These are phyloP conservation scores for Mucor irregularis DNA, from an alignment of 371 early-diverging fungal genomes.

Conservation along the genomic window DNA sequence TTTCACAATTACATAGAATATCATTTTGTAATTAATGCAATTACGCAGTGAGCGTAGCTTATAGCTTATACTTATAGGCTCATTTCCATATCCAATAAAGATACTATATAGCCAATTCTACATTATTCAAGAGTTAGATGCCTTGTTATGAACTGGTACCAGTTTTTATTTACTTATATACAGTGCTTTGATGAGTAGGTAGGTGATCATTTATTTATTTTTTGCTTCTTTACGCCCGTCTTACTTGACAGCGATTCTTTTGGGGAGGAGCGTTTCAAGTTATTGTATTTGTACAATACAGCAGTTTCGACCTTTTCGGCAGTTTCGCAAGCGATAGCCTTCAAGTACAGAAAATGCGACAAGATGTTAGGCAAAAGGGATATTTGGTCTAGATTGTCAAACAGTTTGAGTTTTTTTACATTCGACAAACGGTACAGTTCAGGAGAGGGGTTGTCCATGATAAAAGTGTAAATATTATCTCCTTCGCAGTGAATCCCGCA, in stretches of 20 bases:
- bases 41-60: no score
- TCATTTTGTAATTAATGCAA: no score
- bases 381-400: slow-evolving; percentile 9
- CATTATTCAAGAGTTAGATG: no score
- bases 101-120: no score
- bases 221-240: no score
- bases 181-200: no score
- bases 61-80: no score
- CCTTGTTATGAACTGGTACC: no score
- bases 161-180: no score
- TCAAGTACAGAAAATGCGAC: slow-evolving; percentile 9
- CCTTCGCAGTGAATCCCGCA: slow-evolving; percentile 18
- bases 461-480: slow-evolving; percentile 1
- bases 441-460: slow-evolving; percentile 6
- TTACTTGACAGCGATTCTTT: slow-evolving; percentile 3
- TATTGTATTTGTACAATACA: neutral
- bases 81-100: no score
- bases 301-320: slow-evolving; percentile 10
- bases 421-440: slow-evolving; percentile 3
- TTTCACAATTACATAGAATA: no score
- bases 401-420: slow-evolving; percentile 10
- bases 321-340: slow-evolving; percentile 5
- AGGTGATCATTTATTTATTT: no score
- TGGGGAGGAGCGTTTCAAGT: slow-evolving; percentile 4
- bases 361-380: slow-evolving; percentile 9